A percentile compares a stretch with the other conserved stretches of the same genome.
These are phyloP conservation scores for Melanogaster broomeanus DNA, from an alignment of 768 basidiomycete species.

Conservation along the genomic window DNA sequence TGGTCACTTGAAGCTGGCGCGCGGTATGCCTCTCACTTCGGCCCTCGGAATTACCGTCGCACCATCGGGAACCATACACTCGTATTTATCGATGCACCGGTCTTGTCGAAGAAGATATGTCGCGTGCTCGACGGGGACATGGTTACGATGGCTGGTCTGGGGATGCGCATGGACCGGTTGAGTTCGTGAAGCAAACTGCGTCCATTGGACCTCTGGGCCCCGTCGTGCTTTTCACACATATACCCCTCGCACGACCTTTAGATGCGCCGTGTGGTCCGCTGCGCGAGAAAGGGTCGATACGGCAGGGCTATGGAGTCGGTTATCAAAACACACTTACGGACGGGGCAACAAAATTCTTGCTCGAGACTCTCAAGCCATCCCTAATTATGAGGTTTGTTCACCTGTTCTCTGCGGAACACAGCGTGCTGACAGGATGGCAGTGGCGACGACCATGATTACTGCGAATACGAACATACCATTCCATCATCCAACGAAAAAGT, in stretches of 20 bases:
- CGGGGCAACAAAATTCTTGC: constrained; percentile 63
- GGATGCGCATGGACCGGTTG: constrained; percentile 49
- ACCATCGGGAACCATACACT: constrained; percentile 72
- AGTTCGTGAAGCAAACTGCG: constrained; percentile 50
- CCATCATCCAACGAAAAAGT: constrained; percentile 30
- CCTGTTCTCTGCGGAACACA: background rate
- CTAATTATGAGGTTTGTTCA: constrained; percentile 72
- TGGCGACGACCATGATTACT: constrained; percentile 96
- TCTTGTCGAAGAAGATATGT: constrained; percentile 71
- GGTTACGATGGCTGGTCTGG: constrained; percentile 50
- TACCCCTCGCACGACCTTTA: constrained; percentile 80
- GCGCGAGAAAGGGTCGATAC: constrained; percentile 74
- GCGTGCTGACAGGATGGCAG: constrained; percentile 37
- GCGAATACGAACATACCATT: constrained; percentile 65
- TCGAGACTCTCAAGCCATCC: constrained; percentile 63
- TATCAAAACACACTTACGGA: constrained; percentile 85
- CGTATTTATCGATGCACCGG: constrained; percentile 71
- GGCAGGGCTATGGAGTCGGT: constrained; percentile 72
- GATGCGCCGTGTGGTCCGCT: constrained; percentile 72
- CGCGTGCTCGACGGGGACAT: constrained; percentile 44
- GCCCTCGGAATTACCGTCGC: constrained; percentile 63
- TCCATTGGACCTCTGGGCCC: constrained; percentile 39
- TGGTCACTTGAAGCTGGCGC: constrained; percentile 43
- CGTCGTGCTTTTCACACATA: constrained; percentile 79
- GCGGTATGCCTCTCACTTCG: constrained; percentile 78